Conservation (phyloP, 768 basidiomycete species). For the Sutorius australiensis region DNA sequence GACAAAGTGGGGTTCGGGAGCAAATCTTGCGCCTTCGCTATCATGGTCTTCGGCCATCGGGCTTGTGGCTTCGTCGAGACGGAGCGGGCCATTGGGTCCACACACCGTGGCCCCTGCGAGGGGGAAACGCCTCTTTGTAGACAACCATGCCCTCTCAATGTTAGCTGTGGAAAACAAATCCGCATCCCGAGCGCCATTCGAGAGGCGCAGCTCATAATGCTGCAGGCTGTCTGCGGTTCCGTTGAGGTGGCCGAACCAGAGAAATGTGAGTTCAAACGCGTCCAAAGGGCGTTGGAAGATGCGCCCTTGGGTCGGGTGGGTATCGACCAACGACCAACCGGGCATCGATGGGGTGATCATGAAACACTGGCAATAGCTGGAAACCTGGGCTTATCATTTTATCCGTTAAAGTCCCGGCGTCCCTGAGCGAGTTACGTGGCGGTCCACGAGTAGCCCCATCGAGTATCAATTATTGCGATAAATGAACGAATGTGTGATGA, state of each 20-base stretch:
- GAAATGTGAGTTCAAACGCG: constrained; percentile 37
- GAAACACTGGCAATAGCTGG: not conserved
- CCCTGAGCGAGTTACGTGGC: too few relatives aligned
- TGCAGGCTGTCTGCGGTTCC: constrained; percentile 44
- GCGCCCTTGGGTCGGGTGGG: constrained; percentile 1
- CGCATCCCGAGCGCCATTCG: constrained; percentile 23
- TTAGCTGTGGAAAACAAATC: constrained; percentile 32
- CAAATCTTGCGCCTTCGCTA: not conserved
- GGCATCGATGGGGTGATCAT: constrained; percentile 4
- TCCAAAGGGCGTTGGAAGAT: constrained; percentile 39
- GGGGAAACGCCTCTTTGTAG: constrained; percentile 47
- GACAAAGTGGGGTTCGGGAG: constrained; percentile 32
- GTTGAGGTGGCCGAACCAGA: constrained; percentile 39
- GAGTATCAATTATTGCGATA: too few relatives aligned
- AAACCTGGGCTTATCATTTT: too few relatives aligned
- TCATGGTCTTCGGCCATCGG: not conserved
- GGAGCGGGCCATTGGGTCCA: constrained; percentile 7
- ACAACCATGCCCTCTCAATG: constrained; percentile 41
- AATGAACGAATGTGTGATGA: too few relatives aligned
- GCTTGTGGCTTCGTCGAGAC: not conserved
- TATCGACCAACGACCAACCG: constrained; percentile 14
- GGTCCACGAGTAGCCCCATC: too few relatives aligned
- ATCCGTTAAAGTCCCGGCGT: too few relatives aligned
- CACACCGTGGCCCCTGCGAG: constrained; percentile 43
- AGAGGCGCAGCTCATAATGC: constrained; percentile 25